Percentiles rank a stretch among this genome's conserved stretches.
phyloP scores from a whole-genome alignment of 140 eudicot genomes.

The Bidens hawaiensis region DNA sequence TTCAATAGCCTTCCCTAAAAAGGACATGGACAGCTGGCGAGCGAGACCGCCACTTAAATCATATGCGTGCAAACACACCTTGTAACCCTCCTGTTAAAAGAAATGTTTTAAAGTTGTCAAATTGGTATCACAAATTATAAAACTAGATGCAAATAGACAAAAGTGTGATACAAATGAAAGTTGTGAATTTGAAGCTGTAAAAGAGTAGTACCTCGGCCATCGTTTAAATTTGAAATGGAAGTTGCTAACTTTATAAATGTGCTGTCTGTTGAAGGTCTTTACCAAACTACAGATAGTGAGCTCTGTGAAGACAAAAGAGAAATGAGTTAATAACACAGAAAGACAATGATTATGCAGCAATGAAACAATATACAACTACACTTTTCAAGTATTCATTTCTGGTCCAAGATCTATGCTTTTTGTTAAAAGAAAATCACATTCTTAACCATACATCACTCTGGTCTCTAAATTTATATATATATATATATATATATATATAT shows the following conservation, averaged over 20 bases:
- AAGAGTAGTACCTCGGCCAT: slow-evolving; percentile 34
- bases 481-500: no score
- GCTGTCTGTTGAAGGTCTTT: neutral
- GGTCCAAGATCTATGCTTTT: neutral
- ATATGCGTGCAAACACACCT: slow-evolving; percentile 67
- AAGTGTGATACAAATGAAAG: neutral
- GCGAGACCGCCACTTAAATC: slow-evolving; percentile 90
- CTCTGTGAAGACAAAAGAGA: slow-evolving; percentile 13
- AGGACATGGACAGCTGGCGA: slow-evolving; percentile 80
- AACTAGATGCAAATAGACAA: neutral
- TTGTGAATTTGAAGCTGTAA: neutral
- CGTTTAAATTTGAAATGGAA: neutral
- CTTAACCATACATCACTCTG: neutral
- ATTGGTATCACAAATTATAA: neutral
- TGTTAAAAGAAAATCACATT: neutral
- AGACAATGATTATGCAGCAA: neutral
- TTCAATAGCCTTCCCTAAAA: slow-evolving; percentile 85
- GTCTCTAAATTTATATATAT: no score
- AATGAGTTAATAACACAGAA: neutral
- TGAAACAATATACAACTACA: neutral
- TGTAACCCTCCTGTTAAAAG: slow-evolving; percentile 55
- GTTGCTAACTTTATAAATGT: neutral
- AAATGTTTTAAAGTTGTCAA: slow-evolving; percentile 5
- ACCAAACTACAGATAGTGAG: neutral
- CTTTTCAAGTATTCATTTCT: neutral